phyloP scores from a whole-genome alignment of 345 rosid genomes.

The Ceriops decandra region DNA sequence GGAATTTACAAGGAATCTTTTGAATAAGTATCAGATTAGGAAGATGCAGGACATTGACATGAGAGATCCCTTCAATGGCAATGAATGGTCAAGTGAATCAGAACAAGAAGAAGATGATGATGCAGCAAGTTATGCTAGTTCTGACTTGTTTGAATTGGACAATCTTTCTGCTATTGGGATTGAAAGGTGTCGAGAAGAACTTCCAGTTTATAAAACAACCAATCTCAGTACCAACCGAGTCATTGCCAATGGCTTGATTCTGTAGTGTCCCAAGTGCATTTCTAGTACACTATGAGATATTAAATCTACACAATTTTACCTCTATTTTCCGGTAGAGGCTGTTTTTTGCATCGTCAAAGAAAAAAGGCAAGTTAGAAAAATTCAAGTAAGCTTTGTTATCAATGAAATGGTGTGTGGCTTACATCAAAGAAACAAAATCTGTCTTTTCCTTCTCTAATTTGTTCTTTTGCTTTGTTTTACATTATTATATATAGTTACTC shows the following conservation, averaged over 20 bases:
- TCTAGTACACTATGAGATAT: no score
- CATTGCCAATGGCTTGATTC: slow-evolving; percentile 56
- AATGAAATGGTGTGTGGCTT: slow-evolving; percentile 51
- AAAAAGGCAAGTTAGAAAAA: background rate
- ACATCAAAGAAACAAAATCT: slow-evolving; percentile 30
- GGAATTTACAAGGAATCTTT: slow-evolving; percentile 61
- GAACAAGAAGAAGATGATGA: slow-evolving; percentile 41
- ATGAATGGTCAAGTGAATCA: background rate
- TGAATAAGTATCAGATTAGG: slow-evolving; percentile 57
- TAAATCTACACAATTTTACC: no score
- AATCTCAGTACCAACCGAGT: slow-evolving; percentile 67
- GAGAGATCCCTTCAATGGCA: slow-evolving; percentile 9
- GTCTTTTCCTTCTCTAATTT: background rate
- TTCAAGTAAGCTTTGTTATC: slow-evolving; percentile 11
- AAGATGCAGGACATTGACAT: slow-evolving; percentile 14
- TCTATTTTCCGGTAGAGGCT: no score
- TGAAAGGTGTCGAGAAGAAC: slow-evolving; percentile 65
- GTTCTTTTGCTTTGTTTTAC: slow-evolving; percentile 10
- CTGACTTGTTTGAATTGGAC: slow-evolving; percentile 91
- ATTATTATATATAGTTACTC: background rate
- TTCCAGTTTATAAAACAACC: slow-evolving; percentile 93
- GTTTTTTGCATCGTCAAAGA: no score
- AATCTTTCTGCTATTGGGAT: slow-evolving; percentile 72
- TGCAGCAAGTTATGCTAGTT: slow-evolving; percentile 78
- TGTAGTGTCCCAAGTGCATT: slow-evolving; percentile 34